phyloP scores from a whole-genome alignment of 225 moss, liverwort and hornwort species.

The Thuidium tamariscinum region DNA sequence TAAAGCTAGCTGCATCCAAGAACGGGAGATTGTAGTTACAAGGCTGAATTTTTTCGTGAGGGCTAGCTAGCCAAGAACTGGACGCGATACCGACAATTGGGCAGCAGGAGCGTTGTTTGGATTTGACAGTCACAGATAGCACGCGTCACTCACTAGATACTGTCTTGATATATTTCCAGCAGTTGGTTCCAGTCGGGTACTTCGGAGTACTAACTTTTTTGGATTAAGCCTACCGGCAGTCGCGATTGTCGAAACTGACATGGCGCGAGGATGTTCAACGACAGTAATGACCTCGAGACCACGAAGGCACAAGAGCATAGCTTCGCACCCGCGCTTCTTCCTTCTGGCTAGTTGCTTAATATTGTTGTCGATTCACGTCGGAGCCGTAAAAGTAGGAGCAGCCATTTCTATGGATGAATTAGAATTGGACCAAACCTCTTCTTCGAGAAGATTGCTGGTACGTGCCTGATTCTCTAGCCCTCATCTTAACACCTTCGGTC shows the following conservation, averaged over 20 bases:
- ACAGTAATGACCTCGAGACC: not conserved
- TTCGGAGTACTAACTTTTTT: not conserved
- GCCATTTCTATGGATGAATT: not conserved
- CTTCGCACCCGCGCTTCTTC: not conserved
- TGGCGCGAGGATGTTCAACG: not conserved
- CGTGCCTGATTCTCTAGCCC: not conserved
- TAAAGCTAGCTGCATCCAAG: not conserved
- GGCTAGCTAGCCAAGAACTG: not conserved
- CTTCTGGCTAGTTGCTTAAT: not conserved
- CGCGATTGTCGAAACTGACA: not conserved
- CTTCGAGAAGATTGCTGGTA: slow-evolving; percentile 1
- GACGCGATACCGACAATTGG: not conserved
- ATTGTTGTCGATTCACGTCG: not conserved
- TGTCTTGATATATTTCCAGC: not conserved
- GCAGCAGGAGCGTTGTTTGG: not conserved
- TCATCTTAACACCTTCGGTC: not conserved
- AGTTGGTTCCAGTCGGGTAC: not conserved
- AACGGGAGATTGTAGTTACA: not conserved
- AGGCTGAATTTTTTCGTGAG: not conserved
- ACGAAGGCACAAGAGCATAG: not conserved
- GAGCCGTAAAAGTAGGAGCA: not conserved
- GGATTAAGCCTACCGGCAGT: not conserved
- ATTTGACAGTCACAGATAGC: not conserved
- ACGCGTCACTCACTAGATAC: too few relatives aligned
- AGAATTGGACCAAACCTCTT: not conserved